Evolutionary conservation across 768 basidiomycete species (phyloP).

Genomic region (Gymnopilus junonius): DNA sequence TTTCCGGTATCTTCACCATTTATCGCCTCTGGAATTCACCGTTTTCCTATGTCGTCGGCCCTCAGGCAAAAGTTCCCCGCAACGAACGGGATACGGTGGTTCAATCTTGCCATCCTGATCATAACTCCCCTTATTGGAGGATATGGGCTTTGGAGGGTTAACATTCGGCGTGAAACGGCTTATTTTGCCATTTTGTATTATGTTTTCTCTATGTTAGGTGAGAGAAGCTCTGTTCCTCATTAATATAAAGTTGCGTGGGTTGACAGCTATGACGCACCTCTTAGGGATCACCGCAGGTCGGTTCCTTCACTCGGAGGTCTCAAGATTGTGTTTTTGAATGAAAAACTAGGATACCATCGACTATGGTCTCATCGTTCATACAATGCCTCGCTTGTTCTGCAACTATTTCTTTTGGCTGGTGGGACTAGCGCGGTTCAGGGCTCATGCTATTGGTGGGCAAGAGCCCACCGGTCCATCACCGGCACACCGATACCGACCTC

Average conservation of each 20-base stretch:
- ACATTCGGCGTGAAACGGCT: slow-evolving; percentile 53
- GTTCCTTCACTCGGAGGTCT: slow-evolving; percentile 10
- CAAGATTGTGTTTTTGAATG: slow-evolving; percentile 1
- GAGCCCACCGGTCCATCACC: slow-evolving; percentile 85
- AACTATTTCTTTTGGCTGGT: slow-evolving; percentile 69
- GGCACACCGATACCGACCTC: slow-evolving; percentile 83
- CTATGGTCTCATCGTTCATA: slow-evolving; percentile 88
- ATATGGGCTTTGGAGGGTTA: slow-evolving; percentile 64
- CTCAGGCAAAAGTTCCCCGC: slow-evolving; percentile 44
- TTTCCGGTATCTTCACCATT: slow-evolving; percentile 7
- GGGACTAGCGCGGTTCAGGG: slow-evolving; percentile 87
- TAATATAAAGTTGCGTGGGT: slow-evolving; percentile 10
- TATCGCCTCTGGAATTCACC: neutral
- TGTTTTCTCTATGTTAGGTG: slow-evolving; percentile 86
- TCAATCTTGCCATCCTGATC: slow-evolving; percentile 73
- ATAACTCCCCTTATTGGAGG: slow-evolving; percentile 72
- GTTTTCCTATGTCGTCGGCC: slow-evolving; percentile 14
- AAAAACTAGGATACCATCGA: slow-evolving; percentile 70
- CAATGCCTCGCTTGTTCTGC: slow-evolving; percentile 73
- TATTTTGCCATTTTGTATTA: slow-evolving; percentile 75
- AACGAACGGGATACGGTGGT: slow-evolving; percentile 69
- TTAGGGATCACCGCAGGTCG: slow-evolving; percentile 56
- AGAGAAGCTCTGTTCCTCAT: slow-evolving; percentile 23
- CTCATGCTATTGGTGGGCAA: slow-evolving; percentile 88
- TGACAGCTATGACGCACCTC: slow-evolving; percentile 12